Conservation (phyloP, 2,329 filamentous ascomycete species). For the Verticillium klebahnii region DNA sequence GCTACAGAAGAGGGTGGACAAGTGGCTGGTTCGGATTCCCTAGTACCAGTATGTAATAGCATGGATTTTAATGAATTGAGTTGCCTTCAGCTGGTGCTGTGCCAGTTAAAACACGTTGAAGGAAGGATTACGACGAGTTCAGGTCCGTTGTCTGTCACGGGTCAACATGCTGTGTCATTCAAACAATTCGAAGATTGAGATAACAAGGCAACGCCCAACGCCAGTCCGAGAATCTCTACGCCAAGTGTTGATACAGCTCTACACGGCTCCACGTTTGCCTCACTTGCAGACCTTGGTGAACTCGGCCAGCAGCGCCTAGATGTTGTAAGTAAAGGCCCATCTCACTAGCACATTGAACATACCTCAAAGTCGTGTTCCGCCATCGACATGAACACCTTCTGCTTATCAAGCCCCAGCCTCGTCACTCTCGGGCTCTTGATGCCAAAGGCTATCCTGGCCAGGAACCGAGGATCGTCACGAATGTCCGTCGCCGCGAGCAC, state of each 20-base stretch:
- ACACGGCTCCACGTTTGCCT: no score
- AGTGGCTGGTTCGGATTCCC: neutral
- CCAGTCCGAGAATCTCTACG: neutral
- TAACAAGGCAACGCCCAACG: neutral
- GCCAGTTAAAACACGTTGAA: neutral
- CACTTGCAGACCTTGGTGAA: slow-evolving; percentile 22
- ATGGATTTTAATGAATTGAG: neutral
- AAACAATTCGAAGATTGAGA: neutral
- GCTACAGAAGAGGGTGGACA: neutral
- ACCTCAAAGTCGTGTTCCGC: slow-evolving; percentile 50
- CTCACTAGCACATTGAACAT: slow-evolving; percentile 9
- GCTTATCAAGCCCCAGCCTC: slow-evolving; percentile 40
- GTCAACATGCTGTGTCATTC: neutral
- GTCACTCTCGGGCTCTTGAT: slow-evolving; percentile 53
- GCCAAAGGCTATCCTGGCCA: slow-evolving; percentile 57
- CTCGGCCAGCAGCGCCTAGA: slow-evolving; percentile 19
- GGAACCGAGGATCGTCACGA: slow-evolving; percentile 53
- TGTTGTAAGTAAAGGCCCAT: neutral
- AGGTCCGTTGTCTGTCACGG: neutral
- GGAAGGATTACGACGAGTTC: neutral
- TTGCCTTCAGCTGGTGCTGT: neutral
- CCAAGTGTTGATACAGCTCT: neutral
- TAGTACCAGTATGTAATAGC: neutral
- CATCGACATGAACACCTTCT: slow-evolving; percentile 45
- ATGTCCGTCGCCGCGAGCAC: slow-evolving; percentile 36